These are phyloP conservation scores for Neocucurbitaria cava DNA, from an alignment of 2,329 filamentous ascomycete species.

Conservation along the genomic window DNA sequence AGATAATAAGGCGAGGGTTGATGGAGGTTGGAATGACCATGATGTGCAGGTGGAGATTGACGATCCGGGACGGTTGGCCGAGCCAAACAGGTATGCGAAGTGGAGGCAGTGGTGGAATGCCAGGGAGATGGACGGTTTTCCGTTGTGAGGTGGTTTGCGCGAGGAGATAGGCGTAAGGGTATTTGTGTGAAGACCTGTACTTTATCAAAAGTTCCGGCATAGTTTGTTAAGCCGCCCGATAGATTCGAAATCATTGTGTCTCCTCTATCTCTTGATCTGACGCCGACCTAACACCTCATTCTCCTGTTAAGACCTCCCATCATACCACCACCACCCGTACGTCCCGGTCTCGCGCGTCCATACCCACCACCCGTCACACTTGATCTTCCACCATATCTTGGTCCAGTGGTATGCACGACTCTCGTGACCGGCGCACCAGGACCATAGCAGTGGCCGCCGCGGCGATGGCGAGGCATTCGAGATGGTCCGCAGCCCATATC, in stretches of 20 bases:
- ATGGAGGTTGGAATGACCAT: slow-evolving; percentile 1
- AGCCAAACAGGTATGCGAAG: slow-evolving; percentile 2
- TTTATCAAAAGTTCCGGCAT: too few relatives aligned
- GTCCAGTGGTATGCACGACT: slow-evolving; percentile 8
- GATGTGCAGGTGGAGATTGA: slow-evolving; percentile 10
- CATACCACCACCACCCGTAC: slow-evolving; percentile 1
- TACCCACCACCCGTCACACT: neutral
- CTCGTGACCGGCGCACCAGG: neutral
- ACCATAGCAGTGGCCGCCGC: slow-evolving; percentile 1
- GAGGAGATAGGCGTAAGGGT: neutral
- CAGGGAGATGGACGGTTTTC: slow-evolving; percentile 1
- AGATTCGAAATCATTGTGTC: too few relatives aligned
- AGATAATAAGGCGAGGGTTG: neutral
- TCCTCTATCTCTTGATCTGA: too few relatives aligned
- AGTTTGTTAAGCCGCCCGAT: neutral
- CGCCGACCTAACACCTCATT: slow-evolving; percentile 7
- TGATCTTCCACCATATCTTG: neutral
- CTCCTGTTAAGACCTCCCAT: slow-evolving; percentile 5
- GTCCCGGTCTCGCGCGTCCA: neutral
- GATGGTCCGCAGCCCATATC: slow-evolving; percentile 27
- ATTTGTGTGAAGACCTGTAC: too few relatives aligned
- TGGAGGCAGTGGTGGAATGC: slow-evolving; percentile 10
- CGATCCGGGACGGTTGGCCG: neutral
- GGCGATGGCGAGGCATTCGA: slow-evolving; percentile 16
- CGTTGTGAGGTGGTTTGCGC: too few relatives aligned